Conservation (phyloP, 441 rosid genomes). For the Isatis lusitanica region DNA sequence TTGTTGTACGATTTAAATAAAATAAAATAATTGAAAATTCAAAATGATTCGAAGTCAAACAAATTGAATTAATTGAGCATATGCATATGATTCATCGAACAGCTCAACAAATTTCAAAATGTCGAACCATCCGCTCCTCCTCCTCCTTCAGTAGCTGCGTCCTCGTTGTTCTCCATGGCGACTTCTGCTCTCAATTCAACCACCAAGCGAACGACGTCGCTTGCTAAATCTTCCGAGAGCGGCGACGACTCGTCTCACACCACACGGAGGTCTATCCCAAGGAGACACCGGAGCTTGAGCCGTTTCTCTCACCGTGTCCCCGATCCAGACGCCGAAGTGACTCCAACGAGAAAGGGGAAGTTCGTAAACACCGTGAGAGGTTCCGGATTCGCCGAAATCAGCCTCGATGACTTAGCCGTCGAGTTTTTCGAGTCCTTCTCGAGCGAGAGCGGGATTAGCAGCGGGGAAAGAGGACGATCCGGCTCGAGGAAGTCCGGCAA, state of each 20-base stretch:
- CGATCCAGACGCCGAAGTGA: constrained; percentile 42
- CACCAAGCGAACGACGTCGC: constrained; percentile 48
- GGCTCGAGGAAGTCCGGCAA: constrained; percentile 29
- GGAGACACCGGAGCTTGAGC: constrained; percentile 82
- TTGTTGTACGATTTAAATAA: no score
- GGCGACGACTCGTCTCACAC: constrained; percentile 52
- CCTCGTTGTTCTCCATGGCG: constrained; percentile 47
- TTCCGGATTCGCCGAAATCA: constrained; percentile 72
- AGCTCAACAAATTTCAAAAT: no score
- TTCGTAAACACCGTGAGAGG: constrained; percentile 85
- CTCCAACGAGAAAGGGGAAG: constrained; percentile 58
- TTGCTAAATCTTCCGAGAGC: constrained; percentile 43
- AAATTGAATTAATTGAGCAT: no score
- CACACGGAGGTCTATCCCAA: constrained; percentile 45
- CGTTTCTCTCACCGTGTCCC: constrained; percentile 65
- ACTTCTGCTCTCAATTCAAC: constrained; percentile 77
- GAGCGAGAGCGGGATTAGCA: constrained; percentile 32
- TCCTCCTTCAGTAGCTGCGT: no score
- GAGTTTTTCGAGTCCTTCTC: constrained; percentile 62
- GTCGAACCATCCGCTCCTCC: no score
- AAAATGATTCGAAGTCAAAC: no score
- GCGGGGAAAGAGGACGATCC: constrained; percentile 57
- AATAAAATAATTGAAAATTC: no score
- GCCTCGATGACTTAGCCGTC: constrained; percentile 81
- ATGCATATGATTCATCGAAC: no score